phyloP scores from a whole-genome alignment of 129 eudicot genomes.

The Silybum marianum region DNA sequence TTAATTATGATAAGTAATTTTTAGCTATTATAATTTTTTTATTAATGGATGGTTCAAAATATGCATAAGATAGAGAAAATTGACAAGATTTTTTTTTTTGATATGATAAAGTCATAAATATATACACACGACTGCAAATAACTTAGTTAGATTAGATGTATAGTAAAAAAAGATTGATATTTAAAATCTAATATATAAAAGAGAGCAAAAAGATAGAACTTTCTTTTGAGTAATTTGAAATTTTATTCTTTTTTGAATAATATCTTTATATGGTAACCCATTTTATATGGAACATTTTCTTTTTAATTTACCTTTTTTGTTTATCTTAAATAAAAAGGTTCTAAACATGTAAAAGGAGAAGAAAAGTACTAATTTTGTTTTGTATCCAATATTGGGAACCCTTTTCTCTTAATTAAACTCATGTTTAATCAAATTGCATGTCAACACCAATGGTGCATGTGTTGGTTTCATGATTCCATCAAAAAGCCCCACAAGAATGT shows the following conservation, averaged over 20 bases:
- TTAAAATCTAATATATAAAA: neutral
- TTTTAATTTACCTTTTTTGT: neutral
- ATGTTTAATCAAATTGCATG: neutral
- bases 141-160: neutral
- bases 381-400: constrained; percentile 1
- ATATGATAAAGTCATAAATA: no score
- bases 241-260: neutral
- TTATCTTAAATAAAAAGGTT: neutral
- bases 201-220: neutral
- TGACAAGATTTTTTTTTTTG: no score
- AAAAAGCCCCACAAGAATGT: neutral
- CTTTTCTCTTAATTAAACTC: neutral
- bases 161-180: neutral
- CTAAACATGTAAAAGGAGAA: neutral
- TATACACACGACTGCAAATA: no score
- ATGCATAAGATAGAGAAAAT: no score
- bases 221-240: neutral
- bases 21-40: no score
- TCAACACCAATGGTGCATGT: constrained; percentile 10
- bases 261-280: neutral
- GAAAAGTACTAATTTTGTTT: constrained; percentile 1
- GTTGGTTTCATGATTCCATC: constrained; percentile 20
- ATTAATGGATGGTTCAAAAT: no score
- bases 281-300: neutral
- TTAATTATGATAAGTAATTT: no score